Conservation (phyloP, 106 monocot genomes). For the Apostasia ramifera region DNA sequence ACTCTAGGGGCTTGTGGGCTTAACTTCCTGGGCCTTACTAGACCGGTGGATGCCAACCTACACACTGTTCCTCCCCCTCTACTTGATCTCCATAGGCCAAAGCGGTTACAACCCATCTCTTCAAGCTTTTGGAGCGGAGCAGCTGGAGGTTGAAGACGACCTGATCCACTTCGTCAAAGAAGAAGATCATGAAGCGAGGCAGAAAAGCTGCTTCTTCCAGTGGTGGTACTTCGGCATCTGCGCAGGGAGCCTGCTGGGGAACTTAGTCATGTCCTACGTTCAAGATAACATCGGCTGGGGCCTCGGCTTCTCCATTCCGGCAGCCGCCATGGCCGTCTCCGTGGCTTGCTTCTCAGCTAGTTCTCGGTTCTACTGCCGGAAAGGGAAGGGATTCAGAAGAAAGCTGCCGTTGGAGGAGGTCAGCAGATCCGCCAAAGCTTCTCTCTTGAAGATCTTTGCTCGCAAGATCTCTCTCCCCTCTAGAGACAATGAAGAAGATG, state of each 20-base stretch:
- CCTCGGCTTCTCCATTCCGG: slow-evolving; percentile 70
- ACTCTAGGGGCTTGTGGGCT: slow-evolving; percentile 59
- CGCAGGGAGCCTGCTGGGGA: slow-evolving; percentile 79
- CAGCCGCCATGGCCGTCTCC: slow-evolving; percentile 54
- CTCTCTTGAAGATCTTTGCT: slow-evolving; percentile 1
- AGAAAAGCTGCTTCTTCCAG: slow-evolving; percentile 78
- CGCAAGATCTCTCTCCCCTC: slow-evolving; percentile 19
- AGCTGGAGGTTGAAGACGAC: slow-evolving; percentile 46
- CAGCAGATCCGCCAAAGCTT: slow-evolving; percentile 16
- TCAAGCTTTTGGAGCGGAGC: slow-evolving; percentile 98
- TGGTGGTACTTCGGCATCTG: slow-evolving; percentile 99
- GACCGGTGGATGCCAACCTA: slow-evolving; percentile 54
- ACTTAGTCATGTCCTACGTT: slow-evolving; percentile 76
- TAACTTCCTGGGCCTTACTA: slow-evolving; percentile 73
- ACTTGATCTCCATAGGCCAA: slow-evolving; percentile 80
- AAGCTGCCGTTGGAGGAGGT: slow-evolving; percentile 15
- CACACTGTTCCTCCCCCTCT: slow-evolving; percentile 76
- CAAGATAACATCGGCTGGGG: slow-evolving; percentile 84
- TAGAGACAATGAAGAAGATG: slow-evolving; percentile 17
- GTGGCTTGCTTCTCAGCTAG: slow-evolving; percentile 45
- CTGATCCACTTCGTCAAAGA: slow-evolving; percentile 10
- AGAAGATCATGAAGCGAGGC: slow-evolving; percentile 19
- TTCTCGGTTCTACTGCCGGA: slow-evolving; percentile 42
- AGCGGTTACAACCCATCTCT: slow-evolving; percentile 88
- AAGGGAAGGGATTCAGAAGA: neutral